These are phyloP conservation scores for Corymbia citriodora DNA, from an alignment of 441 rosid genomes.

Conservation along the genomic window DNA sequence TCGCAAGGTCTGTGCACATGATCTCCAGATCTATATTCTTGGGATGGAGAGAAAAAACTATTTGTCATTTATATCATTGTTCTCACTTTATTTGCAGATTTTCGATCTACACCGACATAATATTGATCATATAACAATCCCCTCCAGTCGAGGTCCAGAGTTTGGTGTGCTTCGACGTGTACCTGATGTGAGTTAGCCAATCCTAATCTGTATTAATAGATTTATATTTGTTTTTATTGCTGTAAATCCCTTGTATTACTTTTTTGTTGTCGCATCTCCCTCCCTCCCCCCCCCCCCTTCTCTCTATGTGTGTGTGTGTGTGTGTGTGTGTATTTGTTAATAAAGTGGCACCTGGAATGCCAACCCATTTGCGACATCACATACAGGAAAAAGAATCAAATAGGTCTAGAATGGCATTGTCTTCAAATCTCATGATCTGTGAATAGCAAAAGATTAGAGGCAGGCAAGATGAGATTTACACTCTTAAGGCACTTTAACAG, in stretches of 20 bases:
- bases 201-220: neutral
- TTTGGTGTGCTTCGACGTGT: slow-evolving; percentile 87
- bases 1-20: neutral
- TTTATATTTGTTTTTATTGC: neutral
- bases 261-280: neutral
- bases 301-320: neutral
- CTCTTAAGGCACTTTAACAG: neutral
- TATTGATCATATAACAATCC: slow-evolving; percentile 92
- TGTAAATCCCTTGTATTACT: neutral
- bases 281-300: neutral
- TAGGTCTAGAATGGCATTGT: neutral
- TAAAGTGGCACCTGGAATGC: neutral
- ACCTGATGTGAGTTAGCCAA: slow-evolving; percentile 58
- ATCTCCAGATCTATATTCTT: neutral
- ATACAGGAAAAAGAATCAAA: neutral
- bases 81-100: slow-evolving; percentile 40
- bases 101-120: slow-evolving; percentile 96
- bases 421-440: neutral
- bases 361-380: neutral
- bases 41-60: neutral
- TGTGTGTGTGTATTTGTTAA: neutral
- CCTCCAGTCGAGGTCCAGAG: slow-evolving; percentile 72
- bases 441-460: neutral
- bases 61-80: neutral
- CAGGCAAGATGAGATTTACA: neutral